phyloP scores from a whole-genome alignment of 768 basidiomycete genomes.

The Rubroboletus pulcherrimus region DNA sequence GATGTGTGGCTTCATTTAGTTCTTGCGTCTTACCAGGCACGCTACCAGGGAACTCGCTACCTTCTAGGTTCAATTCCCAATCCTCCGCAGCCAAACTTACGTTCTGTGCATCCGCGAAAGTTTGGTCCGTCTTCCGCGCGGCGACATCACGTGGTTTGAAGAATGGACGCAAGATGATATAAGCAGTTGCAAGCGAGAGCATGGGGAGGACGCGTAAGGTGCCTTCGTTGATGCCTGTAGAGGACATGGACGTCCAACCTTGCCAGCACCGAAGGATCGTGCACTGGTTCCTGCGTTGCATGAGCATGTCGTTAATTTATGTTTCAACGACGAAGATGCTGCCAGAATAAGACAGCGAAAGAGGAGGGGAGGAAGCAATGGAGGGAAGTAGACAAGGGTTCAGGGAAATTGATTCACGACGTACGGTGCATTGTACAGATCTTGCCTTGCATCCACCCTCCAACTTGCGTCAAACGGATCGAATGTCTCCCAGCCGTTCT shows the following conservation, averaged over 20 bases:
- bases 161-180: conserved; percentile 63
- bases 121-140: not conserved
- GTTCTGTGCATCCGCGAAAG: conserved; percentile 16
- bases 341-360: conserved; percentile 6
- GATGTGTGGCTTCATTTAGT: conserved; percentile 52
- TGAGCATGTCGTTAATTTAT: not conserved
- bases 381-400: not conserved
- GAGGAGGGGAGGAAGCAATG: not conserved
- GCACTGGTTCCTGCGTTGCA: conserved; percentile 43
- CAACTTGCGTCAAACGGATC: conserved; percentile 49
- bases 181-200: conserved; percentile 52
- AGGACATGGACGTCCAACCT: conserved; percentile 53
- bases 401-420: not conserved
- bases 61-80: conserved; percentile 55
- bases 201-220: conserved; percentile 62
- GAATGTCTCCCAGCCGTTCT: conserved; percentile 40
- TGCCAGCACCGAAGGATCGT: conserved; percentile 56
- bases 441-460: conserved; percentile 49
- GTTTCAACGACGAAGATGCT: not conserved
- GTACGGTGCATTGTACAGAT: conserved; percentile 60
- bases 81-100: conserved; percentile 40
- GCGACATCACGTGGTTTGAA: conserved; percentile 40
- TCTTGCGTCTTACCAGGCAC: conserved; percentile 53
- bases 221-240: conserved; percentile 56
- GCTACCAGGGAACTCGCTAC: conserved; percentile 51